phyloP scores from a whole-genome alignment of 768 basidiomycete species.

The Russula ochroleuca region DNA sequence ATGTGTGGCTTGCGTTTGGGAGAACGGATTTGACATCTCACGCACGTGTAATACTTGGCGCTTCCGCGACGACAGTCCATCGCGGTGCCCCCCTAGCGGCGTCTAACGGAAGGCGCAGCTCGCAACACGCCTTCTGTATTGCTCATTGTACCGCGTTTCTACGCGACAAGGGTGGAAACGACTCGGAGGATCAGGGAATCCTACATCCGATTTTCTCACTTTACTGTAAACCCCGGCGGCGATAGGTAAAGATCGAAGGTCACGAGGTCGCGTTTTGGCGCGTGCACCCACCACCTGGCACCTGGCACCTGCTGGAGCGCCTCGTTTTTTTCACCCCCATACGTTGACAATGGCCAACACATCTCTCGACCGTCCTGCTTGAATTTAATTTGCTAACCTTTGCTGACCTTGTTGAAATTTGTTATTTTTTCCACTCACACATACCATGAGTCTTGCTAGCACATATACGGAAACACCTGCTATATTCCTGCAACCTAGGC shows the following conservation, averaged over 20 bases:
- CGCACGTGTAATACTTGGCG: too few relatives aligned
- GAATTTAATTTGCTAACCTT: background rate
- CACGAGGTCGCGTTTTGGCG: constrained; percentile 7
- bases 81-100: too few relatives aligned
- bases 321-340: background rate
- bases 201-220: background rate
- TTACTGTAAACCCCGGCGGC: background rate
- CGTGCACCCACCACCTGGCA: too few relatives aligned
- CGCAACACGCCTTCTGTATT: background rate
- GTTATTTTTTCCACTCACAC: background rate
- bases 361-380: background rate
- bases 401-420: background rate
- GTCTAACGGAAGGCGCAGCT: too few relatives aligned
- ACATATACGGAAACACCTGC: constrained; percentile 13
- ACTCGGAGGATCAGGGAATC: background rate
- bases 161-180: background rate
- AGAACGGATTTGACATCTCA: background rate
- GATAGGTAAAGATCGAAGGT: background rate
- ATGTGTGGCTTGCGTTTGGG: background rate
- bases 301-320: background rate
- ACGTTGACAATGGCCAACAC: background rate
- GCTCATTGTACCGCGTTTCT: background rate
- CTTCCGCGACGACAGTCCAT: too few relatives aligned
- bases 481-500: constrained; percentile 61
- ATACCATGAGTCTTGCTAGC: constrained; percentile 14